Evolutionary conservation across 129 eudicot genomes (phyloP), one percentile per base, ranked within the genome.

Genomic region (Flaveria trinervia): DNA sequence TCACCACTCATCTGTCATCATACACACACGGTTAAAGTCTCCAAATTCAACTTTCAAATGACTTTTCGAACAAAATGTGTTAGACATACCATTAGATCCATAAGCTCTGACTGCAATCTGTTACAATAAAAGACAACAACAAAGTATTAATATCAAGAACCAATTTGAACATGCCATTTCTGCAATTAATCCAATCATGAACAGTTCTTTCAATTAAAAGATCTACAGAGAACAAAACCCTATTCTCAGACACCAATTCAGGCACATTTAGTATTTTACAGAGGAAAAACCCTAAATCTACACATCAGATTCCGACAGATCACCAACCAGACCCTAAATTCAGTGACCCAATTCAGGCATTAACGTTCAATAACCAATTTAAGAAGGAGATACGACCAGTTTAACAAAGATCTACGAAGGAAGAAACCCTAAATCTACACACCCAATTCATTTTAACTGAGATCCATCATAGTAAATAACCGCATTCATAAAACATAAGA

Each of bases 21-120:
- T 3, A n/a, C 12, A 55, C 26, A 55, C 12, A 55, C 11, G 8
- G 25, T 23, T 11, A 23, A 23, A 59, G 16, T 3, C 23, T 22
- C 30, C 26, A 8, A 8, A 56, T 20, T 56, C 12, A 54, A 54
- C 23, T 17, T 54, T 16, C 18, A 36, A 36, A 36, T 36, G 4
- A 26, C 8, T 56, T 20, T 10, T 7, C 3, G 14, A 26, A 26
- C 12, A 28, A 5, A 36, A 36, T 36, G 7, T 36, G 41, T 36
- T 36, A 4, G 5, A 61, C 86, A 70, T 80, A 94, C 99, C 99
- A 94, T 94, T 39, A 94, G 67, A 16, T 97, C 89, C 98, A 94
- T 94, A 18, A 94, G 86, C 74, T 94, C 98, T 0, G 97, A 87
- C 49, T 94, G 99, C 85, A 94, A 85, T 88, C 99, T 94, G 93